Evolutionary conservation across 495 filamentous ascomycete genomes (phyloP).

Genomic region (Aspergillus biplanus): DNA sequence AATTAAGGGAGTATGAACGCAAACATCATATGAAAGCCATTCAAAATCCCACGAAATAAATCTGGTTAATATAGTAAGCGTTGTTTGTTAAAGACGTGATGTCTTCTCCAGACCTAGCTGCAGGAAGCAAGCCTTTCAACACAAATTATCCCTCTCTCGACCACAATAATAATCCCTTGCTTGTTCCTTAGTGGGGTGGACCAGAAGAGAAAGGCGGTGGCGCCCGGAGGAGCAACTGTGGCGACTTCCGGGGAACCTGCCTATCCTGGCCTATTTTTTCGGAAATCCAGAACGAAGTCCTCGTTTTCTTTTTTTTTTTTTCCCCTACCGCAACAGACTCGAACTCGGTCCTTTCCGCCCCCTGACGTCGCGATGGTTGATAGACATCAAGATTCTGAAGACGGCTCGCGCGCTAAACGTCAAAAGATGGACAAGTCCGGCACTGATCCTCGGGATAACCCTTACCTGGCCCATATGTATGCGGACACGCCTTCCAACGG

Average conservation of each 20-base stretch:
- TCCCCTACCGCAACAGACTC: slow-evolving; percentile 4
- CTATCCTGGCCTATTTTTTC: slow-evolving; percentile 39
- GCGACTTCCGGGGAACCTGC: slow-evolving; percentile 36
- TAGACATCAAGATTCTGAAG: slow-evolving; percentile 45
- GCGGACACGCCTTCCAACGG: slow-evolving; percentile 53
- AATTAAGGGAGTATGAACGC: slow-evolving; percentile 19
- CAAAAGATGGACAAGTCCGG: slow-evolving; percentile 51
- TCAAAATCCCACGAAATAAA: neutral
- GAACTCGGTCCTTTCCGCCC: slow-evolving; percentile 5
- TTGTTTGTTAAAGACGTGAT: neutral
- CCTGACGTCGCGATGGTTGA: slow-evolving; percentile 40
- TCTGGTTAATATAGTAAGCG: neutral
- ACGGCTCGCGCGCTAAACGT: slow-evolving; percentile 50
- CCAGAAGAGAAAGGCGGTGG: slow-evolving; percentile 38
- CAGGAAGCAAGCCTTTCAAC: neutral
- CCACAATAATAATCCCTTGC: neutral
- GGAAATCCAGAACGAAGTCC: slow-evolving; percentile 7
- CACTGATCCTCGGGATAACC: slow-evolving; percentile 66
- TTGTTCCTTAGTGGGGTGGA: slow-evolving; percentile 18
- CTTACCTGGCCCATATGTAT: slow-evolving; percentile 91
- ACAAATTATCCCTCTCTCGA: neutral
- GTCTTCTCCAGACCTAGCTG: neutral
- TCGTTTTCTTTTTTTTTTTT: slow-evolving; percentile 19
- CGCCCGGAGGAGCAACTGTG: slow-evolving; percentile 28
- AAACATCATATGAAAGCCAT: slow-evolving; percentile 8